phyloP scores from a whole-genome alignment of 2,329 filamentous ascomycete genomes.

The Ophioceras dolichostomum region DNA sequence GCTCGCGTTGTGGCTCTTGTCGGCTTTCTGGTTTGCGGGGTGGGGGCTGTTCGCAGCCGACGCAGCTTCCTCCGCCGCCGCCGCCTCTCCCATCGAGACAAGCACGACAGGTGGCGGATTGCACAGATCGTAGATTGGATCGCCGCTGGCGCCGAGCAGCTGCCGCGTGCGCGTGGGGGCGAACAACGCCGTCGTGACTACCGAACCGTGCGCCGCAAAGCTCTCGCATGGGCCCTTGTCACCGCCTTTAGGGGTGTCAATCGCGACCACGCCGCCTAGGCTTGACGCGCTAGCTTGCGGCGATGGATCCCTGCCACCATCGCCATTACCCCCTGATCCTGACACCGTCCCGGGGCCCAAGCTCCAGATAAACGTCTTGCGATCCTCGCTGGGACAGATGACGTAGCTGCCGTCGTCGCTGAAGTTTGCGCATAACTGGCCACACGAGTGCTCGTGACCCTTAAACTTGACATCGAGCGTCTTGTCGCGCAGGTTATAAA shows the following conservation, averaged over 20 bases:
- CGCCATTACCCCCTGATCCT: too few relatives aligned
- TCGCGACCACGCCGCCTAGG: background rate
- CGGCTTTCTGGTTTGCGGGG: too few relatives aligned
- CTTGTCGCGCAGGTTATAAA: slow-evolving; percentile 83
- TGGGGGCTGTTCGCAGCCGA: background rate
- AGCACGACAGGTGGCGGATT: slow-evolving; percentile 86
- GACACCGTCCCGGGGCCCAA: slow-evolving; percentile 28
- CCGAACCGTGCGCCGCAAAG: slow-evolving; percentile 80
- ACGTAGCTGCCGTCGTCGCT: slow-evolving; percentile 79
- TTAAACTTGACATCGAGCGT: slow-evolving; percentile 80
- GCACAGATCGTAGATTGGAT: slow-evolving; percentile 92
- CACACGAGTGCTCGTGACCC: slow-evolving; percentile 79
- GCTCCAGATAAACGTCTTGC: slow-evolving; percentile 84
- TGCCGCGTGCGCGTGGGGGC: slow-evolving; percentile 70
- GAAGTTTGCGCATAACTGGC: slow-evolving; percentile 81
- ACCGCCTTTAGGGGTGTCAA: slow-evolving; percentile 20
- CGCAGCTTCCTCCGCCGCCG: background rate
- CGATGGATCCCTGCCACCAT: too few relatives aligned
- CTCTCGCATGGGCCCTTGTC: slow-evolving; percentile 78
- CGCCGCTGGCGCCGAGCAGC: slow-evolving; percentile 67
- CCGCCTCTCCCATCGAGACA: slow-evolving; percentile 56
- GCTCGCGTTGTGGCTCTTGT: slow-evolving; percentile 7
- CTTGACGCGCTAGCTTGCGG: too few relatives aligned
- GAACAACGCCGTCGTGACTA: slow-evolving; percentile 81
- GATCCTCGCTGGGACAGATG: slow-evolving; percentile 87